phyloP scores from a whole-genome alignment of 441 rosid species.

The Brassica hybrid region DNA sequence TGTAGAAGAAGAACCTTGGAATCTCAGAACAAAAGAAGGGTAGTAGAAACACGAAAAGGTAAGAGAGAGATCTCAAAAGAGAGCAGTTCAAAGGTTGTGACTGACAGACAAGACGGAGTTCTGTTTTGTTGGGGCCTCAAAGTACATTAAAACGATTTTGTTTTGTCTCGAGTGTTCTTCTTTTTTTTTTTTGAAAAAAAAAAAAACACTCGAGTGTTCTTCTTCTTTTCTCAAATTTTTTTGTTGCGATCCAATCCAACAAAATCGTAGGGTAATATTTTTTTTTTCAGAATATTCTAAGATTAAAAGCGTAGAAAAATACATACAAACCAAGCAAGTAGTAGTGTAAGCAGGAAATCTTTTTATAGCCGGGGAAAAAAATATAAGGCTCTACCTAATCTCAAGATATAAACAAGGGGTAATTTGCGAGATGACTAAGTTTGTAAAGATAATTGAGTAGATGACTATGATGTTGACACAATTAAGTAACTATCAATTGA shows the following conservation, averaged over 20 bases:
- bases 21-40: not conserved
- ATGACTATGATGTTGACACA: too few relatives aligned
- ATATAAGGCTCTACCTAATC: too few relatives aligned
- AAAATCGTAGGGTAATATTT: not conserved
- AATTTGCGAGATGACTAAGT: too few relatives aligned
- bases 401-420: too few relatives aligned
- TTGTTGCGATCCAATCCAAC: not conserved
- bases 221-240: slow-evolving; percentile 5
- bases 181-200: not conserved
- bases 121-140: slow-evolving; percentile 28
- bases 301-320: not conserved
- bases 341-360: too few relatives aligned
- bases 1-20: slow-evolving; percentile 16
- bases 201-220: not conserved
- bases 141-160: slow-evolving; percentile 18
- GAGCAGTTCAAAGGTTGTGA: slow-evolving; percentile 23
- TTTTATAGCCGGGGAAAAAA: too few relatives aligned
- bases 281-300: slow-evolving; percentile 5
- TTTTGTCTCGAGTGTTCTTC: slow-evolving; percentile 16
- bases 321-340: too few relatives aligned
- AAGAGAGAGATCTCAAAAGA: slow-evolving; percentile 14
- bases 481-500: too few relatives aligned
- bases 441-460: too few relatives aligned
- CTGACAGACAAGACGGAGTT: slow-evolving; percentile 34
- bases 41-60: slow-evolving; percentile 9